These are phyloP conservation scores for Glycyrrhiza uralensis DNA, from an alignment of 306 rosid genomes.

Conservation along the genomic window DNA sequence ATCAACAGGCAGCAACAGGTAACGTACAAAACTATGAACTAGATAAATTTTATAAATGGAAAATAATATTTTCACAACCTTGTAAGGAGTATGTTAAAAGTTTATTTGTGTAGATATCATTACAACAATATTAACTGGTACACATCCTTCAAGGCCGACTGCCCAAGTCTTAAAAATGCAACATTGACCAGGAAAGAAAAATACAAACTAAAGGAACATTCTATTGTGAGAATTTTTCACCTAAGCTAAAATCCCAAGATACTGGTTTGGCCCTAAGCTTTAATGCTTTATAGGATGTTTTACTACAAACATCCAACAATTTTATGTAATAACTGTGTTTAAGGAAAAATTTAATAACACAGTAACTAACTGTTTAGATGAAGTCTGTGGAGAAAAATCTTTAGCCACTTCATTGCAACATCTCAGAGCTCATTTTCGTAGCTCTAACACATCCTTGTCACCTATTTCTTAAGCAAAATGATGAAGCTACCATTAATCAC, in stretches of 20 bases:
- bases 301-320: background rate
- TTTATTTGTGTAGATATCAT: background rate
- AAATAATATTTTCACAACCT: background rate
- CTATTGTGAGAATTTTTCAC: background rate
- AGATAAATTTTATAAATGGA: background rate
- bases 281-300: background rate
- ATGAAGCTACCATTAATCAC: constrained; percentile 14
- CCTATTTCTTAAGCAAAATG: constrained; percentile 8
- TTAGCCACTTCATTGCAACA: background rate
- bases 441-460: background rate
- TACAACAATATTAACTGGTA: background rate
- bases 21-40: background rate
- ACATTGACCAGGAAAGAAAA: background rate
- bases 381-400: background rate
- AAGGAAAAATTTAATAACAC: background rate
- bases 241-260: background rate
- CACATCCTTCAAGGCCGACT: background rate
- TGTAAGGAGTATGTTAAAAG: background rate
- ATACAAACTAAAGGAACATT: background rate
- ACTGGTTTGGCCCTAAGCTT: background rate
- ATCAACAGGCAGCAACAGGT: background rate
- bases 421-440: background rate
- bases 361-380: background rate
- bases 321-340: background rate
- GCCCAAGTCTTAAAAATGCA: background rate